Base-by-base conservation (phyloP, 805 yeast species). In the Nakazawaea wickerhamii region DNA sequence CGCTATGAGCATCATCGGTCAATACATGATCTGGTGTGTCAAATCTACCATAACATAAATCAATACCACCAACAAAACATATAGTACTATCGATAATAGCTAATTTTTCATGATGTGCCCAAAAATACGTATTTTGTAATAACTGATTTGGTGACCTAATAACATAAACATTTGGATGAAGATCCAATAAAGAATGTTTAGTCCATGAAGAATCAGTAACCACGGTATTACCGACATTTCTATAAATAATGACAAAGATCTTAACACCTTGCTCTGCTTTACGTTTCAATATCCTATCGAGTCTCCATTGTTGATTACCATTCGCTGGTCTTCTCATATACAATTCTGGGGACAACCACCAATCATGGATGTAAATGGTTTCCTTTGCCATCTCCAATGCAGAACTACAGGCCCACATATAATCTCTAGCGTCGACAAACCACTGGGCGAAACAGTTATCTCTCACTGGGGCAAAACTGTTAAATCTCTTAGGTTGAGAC, bases 21-120 rank as follows among this genome's bases (percentile, higher is more conserved):
- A 93, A 63, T 2, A 83, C 95, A 59, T 93, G 99, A 55, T 91
- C 96, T 1, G 97, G 95, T 0, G 98, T 91, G 62, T 93, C 99
- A 66, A 77, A 93, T 53, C 99, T 75, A 17, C 99, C 99, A 60
- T 76, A 93, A 58, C 99, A 93, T 44, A 93, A 69, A 63, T 93
- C 99, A 50, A 91, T 81, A 30, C 99, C 99, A 28, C 99, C 99
- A 42, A 89, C 66, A 57, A 91, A 93, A 2, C 95, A 95, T 35
- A 89, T 73, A 0, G 90, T 81, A 50, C 86, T 86, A 61, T 93
- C 99, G 45, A 93, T 68, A 27, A 93, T 75, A 47, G 90, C 79
- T 44, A 93, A 61, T 56, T 93, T 93, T 56, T 93, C 99, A 65
- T 93, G 99, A 65, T 93, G 99, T 0, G 99, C 99, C 99, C 99